Evolutionary conservation across 192 early-diverging fungal genomes (phyloP), one percentile per base, ranked within the genome.

Genomic region (Backusella mclennaniae): DNA sequence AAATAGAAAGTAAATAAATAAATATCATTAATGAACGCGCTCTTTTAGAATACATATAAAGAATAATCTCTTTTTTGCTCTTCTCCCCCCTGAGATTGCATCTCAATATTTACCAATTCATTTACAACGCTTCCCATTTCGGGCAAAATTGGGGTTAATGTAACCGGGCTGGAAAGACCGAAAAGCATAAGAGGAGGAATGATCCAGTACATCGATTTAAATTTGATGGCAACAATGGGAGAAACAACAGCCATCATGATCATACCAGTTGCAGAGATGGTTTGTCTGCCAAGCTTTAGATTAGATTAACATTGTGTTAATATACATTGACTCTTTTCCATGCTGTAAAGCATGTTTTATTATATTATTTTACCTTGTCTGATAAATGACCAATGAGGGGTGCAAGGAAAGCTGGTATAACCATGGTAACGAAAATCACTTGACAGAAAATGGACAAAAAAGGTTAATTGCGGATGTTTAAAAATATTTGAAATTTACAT

Each of bases 91-190:
- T 88, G 69, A 87, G 89, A 29, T 86, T 86, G 38, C 33, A 38
- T 69, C n/a, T 31, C 83, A 6, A 84, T 31, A 77, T 88, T 87
- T 53, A 91, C 92, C 78, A 87, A 87, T 33, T 89, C 82, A 74
- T 88, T 79, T 39, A 92, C 91, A 52, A 86, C 87, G 26, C 89
- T 87, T 35, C 87, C 91, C 90, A 95, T 89, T 52, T 87, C 85
- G 36, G 92, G 92, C 52, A 93, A 72, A 21, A 92, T 78, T 0
- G 94, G 94, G 5, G 92, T 90, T 3, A 89, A 69, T 42, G 85
- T 85, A 17, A 89, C 83, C 0, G 90, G 83, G 29, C 84, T 84
- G 8, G 86, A 81, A 9, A 87, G 59, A 21, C 90, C 90, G 52
- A 90, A 88, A 12, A 91, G 14, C 26, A 84, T 79, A 14, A 91